These are phyloP conservation scores for Solanum dulcamara DNA, from an alignment of 257 asterid genomes.

Conservation along the genomic window DNA sequence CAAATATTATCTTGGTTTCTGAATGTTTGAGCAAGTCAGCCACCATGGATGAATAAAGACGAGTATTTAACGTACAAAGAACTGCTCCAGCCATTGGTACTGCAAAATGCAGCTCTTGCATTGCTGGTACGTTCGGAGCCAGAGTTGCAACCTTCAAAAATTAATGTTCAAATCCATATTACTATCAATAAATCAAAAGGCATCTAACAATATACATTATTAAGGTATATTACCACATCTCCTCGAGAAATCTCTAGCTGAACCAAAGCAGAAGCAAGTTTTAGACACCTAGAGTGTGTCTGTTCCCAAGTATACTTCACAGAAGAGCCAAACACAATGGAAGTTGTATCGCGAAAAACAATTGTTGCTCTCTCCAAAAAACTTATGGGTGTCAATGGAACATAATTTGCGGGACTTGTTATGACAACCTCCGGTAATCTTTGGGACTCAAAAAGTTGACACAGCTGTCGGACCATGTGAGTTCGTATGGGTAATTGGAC, in stretches of 20 bases:
- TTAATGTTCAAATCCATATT: not conserved
- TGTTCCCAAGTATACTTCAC: conserved; percentile 21
- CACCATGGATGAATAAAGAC: conserved; percentile 19
- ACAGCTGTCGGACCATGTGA: not conserved
- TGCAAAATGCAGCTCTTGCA: conserved; percentile 1
- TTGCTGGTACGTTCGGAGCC: conserved; percentile 33
- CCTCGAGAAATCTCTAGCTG: conserved; percentile 8
- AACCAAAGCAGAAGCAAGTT: conserved; percentile 22
- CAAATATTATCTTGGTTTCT: not conserved
- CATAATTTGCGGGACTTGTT: conserved; percentile 15
- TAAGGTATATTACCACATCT: not conserved
- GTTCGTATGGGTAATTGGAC: not conserved
- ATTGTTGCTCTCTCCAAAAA: not conserved
- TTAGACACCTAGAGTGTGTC: conserved; percentile 19
- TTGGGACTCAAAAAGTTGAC: not conserved
- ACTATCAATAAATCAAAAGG: not conserved
- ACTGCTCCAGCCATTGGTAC: conserved; percentile 1
- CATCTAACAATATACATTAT: too few species aligned
- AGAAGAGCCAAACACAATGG: conserved; percentile 13
- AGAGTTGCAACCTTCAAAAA: conserved; percentile 16
- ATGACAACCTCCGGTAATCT: not conserved
- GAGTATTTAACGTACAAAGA: conserved; percentile 18
- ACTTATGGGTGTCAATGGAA: conserved; percentile 22
- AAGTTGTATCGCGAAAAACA: conserved; percentile 18
- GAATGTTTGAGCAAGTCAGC: conserved; percentile 15